Evolutionary conservation across 208 protist genomes (phyloP).

Genomic region (Blastocrithidia nonstop): DNA sequence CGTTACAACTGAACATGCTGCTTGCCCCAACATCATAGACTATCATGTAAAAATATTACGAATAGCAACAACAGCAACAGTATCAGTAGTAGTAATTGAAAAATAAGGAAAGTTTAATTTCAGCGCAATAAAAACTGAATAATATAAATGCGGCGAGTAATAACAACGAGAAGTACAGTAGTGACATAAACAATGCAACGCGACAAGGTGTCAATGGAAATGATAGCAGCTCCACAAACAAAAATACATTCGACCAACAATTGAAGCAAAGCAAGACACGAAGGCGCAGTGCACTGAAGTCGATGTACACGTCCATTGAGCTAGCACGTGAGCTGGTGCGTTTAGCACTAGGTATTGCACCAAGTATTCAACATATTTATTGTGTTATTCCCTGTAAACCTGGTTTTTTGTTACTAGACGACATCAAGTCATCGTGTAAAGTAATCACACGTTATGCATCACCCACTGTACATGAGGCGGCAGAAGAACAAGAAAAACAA

Average conservation of each 20-base stretch:
- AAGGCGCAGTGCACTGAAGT: background rate
- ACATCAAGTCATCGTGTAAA: too few species aligned
- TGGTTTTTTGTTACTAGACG: too few species aligned
- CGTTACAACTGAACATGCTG: conserved; percentile 54
- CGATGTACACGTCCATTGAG: conserved; percentile 9
- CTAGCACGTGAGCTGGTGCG: conserved; percentile 23
- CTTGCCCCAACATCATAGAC: conserved; percentile 16
- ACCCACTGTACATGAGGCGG: too few species aligned
- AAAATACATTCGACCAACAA: background rate
- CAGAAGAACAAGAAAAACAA: too few species aligned
- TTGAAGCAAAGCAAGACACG: background rate
- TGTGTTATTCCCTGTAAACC: background rate
- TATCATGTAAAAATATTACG: background rate
- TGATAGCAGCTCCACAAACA: too few species aligned
- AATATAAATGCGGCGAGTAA: background rate
- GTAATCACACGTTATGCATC: too few species aligned
- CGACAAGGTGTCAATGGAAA: background rate
- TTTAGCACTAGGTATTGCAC: conserved; percentile 21
- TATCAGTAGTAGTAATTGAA: background rate
- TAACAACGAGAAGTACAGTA: background rate
- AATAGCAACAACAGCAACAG: conserved; percentile 1
- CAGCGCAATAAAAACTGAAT: background rate
- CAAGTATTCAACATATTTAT: conserved; percentile 26
- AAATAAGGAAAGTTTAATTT: background rate
- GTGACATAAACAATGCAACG: background rate